phyloP scores from a whole-genome alignment of 352 stramenopile species.

The Thalassiosira oceanica region DNA sequence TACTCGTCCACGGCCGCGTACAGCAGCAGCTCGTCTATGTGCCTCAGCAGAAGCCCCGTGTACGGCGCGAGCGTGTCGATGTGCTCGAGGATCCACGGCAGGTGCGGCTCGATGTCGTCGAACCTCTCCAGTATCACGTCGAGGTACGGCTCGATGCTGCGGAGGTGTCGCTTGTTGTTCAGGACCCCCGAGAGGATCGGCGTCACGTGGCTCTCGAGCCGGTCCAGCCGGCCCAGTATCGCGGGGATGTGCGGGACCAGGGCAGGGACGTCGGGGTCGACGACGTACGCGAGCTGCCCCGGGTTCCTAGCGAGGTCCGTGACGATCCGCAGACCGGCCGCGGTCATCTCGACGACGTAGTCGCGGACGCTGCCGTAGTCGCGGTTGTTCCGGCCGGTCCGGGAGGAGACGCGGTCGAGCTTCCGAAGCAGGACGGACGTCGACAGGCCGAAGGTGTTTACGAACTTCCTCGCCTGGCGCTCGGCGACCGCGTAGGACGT shows the following conservation, averaged over 20 bases:
- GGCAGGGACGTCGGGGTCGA: slow-evolving; percentile 57
- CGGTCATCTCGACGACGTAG: slow-evolving; percentile 51
- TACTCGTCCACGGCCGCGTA: slow-evolving; percentile 56
- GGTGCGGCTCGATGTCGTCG: slow-evolving; percentile 71
- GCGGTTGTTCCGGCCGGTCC: slow-evolving; percentile 40
- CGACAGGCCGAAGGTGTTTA: slow-evolving; percentile 40
- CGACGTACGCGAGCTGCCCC: slow-evolving; percentile 36
- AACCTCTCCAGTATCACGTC: slow-evolving; percentile 61
- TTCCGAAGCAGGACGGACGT: slow-evolving; percentile 56
- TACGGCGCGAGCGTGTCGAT: slow-evolving; percentile 69
- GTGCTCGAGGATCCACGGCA: slow-evolving; percentile 73
- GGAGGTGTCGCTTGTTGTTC: slow-evolving; percentile 65
- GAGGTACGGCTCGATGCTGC: slow-evolving; percentile 64
- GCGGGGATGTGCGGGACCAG: slow-evolving; percentile 60
- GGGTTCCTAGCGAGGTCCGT: slow-evolving; percentile 43
- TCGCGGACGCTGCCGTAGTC: slow-evolving; percentile 49
- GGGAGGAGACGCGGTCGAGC: slow-evolving; percentile 46
- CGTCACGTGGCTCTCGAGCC: slow-evolving; percentile 25
- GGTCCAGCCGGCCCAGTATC: slow-evolving; percentile 43
- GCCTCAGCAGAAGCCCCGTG: slow-evolving; percentile 60
- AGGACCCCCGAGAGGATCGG: slow-evolving; percentile 55
- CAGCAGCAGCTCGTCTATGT: slow-evolving; percentile 70
- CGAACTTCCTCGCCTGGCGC: slow-evolving; percentile 26
- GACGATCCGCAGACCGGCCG: slow-evolving; percentile 49
- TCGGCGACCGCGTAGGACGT: slow-evolving; percentile 18